A percentile compares a stretch with the other conserved stretches of the same genome.
These are phyloP conservation scores for Tetrapisispora namnaoensis DNA, from an alignment of 805 yeast species.

Conservation along the genomic window DNA sequence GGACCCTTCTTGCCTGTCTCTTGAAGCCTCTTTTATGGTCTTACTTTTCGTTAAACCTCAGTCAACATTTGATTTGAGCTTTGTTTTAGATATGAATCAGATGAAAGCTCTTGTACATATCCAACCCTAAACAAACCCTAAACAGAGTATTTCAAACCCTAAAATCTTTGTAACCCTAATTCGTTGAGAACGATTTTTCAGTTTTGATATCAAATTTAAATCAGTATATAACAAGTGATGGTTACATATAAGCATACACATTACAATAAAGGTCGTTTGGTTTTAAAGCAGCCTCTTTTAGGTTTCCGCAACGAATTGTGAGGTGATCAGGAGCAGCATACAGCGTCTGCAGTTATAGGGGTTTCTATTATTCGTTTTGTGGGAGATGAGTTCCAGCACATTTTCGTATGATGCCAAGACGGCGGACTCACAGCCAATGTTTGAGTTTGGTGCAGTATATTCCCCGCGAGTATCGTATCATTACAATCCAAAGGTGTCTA, in stretches of 20 bases:
- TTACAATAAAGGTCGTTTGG: too few relatives aligned
- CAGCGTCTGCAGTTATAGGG: too few relatives aligned
- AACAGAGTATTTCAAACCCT: background rate
- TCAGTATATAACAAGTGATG: too few relatives aligned
- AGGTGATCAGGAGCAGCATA: too few relatives aligned
- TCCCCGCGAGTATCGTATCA: slow-evolving; percentile 74
- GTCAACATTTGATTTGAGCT: background rate
- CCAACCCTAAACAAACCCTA: background rate
- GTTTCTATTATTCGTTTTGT: background rate
- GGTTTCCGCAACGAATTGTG: too few relatives aligned
- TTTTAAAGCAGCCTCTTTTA: too few relatives aligned
- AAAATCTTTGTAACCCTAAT: background rate
- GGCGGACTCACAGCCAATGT: slow-evolving; percentile 35
- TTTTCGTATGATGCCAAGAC: slow-evolving; percentile 36
- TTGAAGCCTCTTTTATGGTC: too few relatives aligned
- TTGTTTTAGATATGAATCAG: background rate
- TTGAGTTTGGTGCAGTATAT: slow-evolving; percentile 35
- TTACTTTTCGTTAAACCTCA: too few relatives aligned
- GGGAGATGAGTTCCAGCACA: slow-evolving; percentile 29
- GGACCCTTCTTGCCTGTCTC: too few relatives aligned
- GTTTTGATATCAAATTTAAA: background rate
- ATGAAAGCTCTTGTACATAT: too few relatives aligned
- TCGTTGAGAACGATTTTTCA: background rate
- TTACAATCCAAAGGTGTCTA: slow-evolving; percentile 68
- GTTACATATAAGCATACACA: too few relatives aligned